Evolutionary conservation across 495 filamentous ascomycete species (phyloP), one percentile per base, ranked within the genome.

Genomic region (Penicillium robsamsonii): DNA sequence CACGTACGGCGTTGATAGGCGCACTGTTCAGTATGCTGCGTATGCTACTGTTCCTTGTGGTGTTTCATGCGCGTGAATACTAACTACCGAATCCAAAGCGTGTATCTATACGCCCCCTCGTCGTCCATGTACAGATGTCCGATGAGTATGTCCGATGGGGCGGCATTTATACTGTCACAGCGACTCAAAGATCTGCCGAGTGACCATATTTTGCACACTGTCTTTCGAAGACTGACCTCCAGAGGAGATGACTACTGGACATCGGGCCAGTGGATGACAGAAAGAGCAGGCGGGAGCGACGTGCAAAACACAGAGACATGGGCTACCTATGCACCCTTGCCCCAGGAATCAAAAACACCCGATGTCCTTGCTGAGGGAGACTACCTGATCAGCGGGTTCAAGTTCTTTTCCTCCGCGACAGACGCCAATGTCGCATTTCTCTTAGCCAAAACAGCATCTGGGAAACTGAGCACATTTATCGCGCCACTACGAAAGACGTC

Each of bases 241-340:
- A 75, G 83, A 6, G 46, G 15, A 7, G 79, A 88, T 51, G 76
- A 85, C 4, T 77, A 81, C 13, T 91, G 87, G 88, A 91, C 87
- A 5, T 85, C 80, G 27, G 88, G 89, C 0, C 89, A 92, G 66
- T 93, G 89, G 89, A 92, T 92, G 89, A 92, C 89, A 0, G 88
- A 92, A 60, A 79, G 88, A n/a, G 70, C 78, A 0, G 88, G 88
- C 4, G 88, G 88, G 4, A 87, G 83, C 57, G 88, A 93, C 59
- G 85, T 91, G 4, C 82, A 82, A 8, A 80, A 76, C 44, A 89
- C 85, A 0, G 88, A 92, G 65, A 92, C 88, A 1, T 69, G 78
- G 57, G 88, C 78, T 30, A 80, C 68, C 1, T 62, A 72, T 41
- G 66, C 69, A 2, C 68, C 70, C 3, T 22, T 55, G 11, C 30